Percentiles rank a stretch among this genome's conserved stretches.
Conservation (phyloP, 768 basidiomycete species). For the Tubosaeta sp. region DNA sequence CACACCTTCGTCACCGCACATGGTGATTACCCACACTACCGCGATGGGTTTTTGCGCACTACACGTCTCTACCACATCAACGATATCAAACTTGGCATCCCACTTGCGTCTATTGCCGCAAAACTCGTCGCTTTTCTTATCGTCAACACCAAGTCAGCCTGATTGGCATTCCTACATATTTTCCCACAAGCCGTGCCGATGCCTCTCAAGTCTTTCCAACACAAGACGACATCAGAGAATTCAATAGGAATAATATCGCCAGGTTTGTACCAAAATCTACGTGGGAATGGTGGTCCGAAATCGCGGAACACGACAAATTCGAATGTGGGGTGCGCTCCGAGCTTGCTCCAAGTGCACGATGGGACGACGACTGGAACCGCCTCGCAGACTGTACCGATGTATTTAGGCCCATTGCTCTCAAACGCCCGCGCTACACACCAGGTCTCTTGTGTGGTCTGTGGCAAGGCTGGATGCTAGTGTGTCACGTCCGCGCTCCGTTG, state of each 20-base stretch:
- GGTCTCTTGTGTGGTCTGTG: no score
- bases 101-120: constrained; percentile 53
- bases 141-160: constrained; percentile 42
- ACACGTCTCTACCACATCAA: constrained; percentile 31
- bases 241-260: constrained; percentile 44
- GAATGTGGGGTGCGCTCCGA: constrained; percentile 23
- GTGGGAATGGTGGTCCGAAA: constrained; percentile 21
- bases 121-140: constrained; percentile 58
- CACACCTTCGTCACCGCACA: constrained; percentile 36
- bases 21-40: constrained; percentile 49
- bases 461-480: no score
- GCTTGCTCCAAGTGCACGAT: constrained; percentile 33
- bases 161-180: constrained; percentile 39
- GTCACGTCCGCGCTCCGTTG: no score
- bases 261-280: constrained; percentile 19
- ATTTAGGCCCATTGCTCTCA: no score
- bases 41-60: constrained; percentile 28
- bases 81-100: constrained; percentile 27
- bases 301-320: constrained; percentile 17
- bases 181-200: constrained; percentile 28
- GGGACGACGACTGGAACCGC: no score
- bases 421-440: no score
- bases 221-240: constrained; percentile 54
- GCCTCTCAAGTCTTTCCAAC: constrained; percentile 38
- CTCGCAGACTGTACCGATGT: no score